Base-by-base conservation (phyloP, 202 grass and related monocot genomes). In the Hordeum pubiflorum region DNA sequence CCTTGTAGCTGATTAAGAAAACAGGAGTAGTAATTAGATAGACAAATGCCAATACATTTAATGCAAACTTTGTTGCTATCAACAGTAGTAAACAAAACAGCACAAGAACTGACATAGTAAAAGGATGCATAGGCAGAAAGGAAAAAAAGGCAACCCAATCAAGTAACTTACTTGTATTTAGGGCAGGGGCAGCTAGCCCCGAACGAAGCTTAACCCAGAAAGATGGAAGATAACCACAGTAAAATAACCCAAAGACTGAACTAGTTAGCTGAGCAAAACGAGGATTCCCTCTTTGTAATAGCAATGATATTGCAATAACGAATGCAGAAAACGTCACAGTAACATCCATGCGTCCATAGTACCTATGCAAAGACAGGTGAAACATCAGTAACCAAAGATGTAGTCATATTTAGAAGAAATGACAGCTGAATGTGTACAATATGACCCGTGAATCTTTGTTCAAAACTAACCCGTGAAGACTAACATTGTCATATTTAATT, bases 161-260 rank as follows among this genome's bases (percentile, higher is more conserved):
- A 22, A 10, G 72, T 6, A 7, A 79, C 26, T 4, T 95, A 98
- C 96, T 92, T 74, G 96, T 93, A 76, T 95, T 95, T 78, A 95
- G 75, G 61, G 95, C 88, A 83, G 95, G 92, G 62, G 9, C 92
- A 86, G 92, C 72, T 62, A 98, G 82, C 52, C 92, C 92, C 9
- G 86, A 95, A 26, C 92, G 95, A 11, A 98, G 95, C 74, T 98
- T 98, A 74, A 98, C 83, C 96, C 96, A 98, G 84, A 98, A 98
- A 78, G 89, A 93, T 68, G 96, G 89, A 80, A 98, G 92, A 88
- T 98, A 98, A 26, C 96, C 92, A 23, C 96, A 98, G 31, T 98
- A 98, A 88, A 98, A 98, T 54, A 98, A 82, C 40, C 92, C 96
- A 79, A 98, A 98, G 63, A 98, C 88, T 75, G 90, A 91, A 90